Base-by-base conservation (phyloP, 345 rosid species). In the Cardamine occulta region DNA sequence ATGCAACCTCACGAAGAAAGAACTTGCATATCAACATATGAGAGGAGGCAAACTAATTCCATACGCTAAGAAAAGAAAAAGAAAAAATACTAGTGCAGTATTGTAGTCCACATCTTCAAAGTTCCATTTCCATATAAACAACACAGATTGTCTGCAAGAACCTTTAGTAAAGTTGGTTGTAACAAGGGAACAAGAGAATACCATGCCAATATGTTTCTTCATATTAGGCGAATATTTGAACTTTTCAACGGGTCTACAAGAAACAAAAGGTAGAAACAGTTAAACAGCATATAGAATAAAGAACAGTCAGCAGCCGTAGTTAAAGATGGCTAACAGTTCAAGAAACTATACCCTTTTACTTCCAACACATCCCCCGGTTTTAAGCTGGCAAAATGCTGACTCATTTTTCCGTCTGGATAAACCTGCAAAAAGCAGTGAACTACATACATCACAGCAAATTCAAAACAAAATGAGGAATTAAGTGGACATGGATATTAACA, bases 201-300 rank as follows among this genome's bases (percentile, higher is more conserved):
- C 98, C 97, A 93, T 91, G 85, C 98, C 98, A n/a, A 93, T 89
- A 76, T 85, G 85, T 78, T 89, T 93, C 90, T 93, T 93, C 98
- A 89, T 91, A 81, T 93, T 93, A 63, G 98, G 89, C 53, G 88
- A 84, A 74, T 93, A 91, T 79, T 87, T 89, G 70, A 93, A 84
- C 87, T 89, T 93, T 69, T 91, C 96, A 82, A 89, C 78, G 64
- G 98, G 98, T 83, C 98, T 93, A 88, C 81, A 89, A 70, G 60
- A 74, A 81, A 74, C 40, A 68, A 73, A 44, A 39, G 56, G 61
- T 47, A 70, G 21, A 34, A 45, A 37, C 15, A 47, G 75, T 68
- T 74, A 32, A 63, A 39, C 11, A 57, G 29, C 53, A 74, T 45
- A 12, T 19, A 28, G 44, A 68, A n/a, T 2, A 58, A 51, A 51